These are phyloP conservation scores for Rubia tinctorum DNA, from an alignment of 305 asterid species.

Conservation along the genomic window DNA sequence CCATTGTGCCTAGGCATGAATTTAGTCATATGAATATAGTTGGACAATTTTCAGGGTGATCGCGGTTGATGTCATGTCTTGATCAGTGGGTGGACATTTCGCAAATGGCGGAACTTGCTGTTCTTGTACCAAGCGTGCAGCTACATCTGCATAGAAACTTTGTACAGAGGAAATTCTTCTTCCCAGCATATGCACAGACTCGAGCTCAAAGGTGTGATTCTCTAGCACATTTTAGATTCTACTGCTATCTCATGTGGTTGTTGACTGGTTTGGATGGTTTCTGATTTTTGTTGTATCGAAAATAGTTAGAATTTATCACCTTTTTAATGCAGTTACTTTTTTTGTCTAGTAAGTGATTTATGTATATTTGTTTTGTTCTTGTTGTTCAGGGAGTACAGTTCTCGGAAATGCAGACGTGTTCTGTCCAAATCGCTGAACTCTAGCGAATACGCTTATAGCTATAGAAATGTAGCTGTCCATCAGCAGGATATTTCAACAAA, in stretches of 20 bases:
- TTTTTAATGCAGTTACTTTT: background rate
- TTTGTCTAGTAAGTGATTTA: background rate
- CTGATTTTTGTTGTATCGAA: background rate
- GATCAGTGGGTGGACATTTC: conserved; percentile 25
- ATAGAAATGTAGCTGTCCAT: conserved; percentile 28
- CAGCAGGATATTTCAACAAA: conserved; percentile 31
- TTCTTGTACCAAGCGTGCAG: conserved; percentile 43
- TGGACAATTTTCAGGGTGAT: conserved; percentile 16
- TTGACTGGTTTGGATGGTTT: background rate
- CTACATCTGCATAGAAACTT: conserved; percentile 39
- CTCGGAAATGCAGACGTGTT: conserved; percentile 30
- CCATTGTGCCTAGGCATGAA: background rate
- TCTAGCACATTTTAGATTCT: background rate
- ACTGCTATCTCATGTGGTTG: background rate
- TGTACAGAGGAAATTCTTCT: conserved; percentile 29
- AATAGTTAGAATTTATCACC: background rate
- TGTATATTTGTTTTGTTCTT: background rate
- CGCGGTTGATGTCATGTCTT: conserved; percentile 26
- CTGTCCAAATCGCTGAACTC: conserved; percentile 31
- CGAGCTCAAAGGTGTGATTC: conserved; percentile 42
- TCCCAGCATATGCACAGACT: conserved; percentile 34
- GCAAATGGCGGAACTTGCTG: conserved; percentile 57
- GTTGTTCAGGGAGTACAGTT: conserved; percentile 23
- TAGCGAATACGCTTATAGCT: conserved; percentile 32
- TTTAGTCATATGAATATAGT: conserved; percentile 12